Conservation (phyloP, 257 asterid species). For the Nicotiana attenuata region DNA sequence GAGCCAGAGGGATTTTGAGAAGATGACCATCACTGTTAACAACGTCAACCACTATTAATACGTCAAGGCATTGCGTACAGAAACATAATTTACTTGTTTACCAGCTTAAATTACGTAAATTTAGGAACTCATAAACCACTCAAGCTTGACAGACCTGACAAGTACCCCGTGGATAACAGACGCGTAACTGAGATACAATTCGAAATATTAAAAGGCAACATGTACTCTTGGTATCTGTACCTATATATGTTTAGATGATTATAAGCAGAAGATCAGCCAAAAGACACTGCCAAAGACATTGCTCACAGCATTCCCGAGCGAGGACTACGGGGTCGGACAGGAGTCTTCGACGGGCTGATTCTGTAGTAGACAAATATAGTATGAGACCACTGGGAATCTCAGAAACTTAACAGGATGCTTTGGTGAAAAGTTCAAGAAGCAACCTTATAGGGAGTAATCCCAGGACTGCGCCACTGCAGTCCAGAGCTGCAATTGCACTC, state of each 20-base stretch:
- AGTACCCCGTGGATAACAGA: too few species aligned
- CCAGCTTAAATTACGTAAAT: too few species aligned
- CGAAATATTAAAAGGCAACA: background rate
- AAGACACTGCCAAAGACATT: background rate
- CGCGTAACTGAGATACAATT: background rate
- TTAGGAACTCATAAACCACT: too few species aligned
- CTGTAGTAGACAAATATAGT: background rate
- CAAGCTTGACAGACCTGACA: too few species aligned
- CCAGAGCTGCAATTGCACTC: conserved; percentile 25
- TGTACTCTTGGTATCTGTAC: background rate
- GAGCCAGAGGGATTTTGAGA: too few species aligned
- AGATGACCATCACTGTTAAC: too few species aligned
- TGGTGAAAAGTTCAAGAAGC: background rate
- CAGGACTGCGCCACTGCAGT: conserved; percentile 21
- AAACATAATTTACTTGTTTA: too few species aligned
- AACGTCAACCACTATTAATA: too few species aligned
- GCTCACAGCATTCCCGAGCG: background rate
- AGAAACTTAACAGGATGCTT: background rate
- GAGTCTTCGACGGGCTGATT: conserved; percentile 18
- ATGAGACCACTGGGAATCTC: background rate
- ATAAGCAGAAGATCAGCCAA: background rate
- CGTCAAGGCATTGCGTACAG: too few species aligned
- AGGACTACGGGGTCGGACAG: conserved; percentile 18
- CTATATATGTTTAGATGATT: background rate
- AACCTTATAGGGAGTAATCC: conserved; percentile 22